phyloP scores from a whole-genome alignment of 768 basidiomycete species.

The Mycena indigotica region DNA sequence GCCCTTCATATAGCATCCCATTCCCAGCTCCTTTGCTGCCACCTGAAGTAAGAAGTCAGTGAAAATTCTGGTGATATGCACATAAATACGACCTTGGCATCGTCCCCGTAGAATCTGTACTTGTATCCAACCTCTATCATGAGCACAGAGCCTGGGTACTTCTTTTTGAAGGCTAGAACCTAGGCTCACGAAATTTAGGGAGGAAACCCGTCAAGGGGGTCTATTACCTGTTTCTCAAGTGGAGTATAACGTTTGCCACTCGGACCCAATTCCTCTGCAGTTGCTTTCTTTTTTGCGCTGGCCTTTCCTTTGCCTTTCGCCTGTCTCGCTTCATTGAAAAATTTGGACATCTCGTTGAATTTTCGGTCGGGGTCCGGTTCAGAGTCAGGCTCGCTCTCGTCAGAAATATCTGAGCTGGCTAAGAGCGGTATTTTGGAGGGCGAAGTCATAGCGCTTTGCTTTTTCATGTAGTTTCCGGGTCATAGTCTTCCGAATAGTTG shows the following conservation, averaged over 20 bases:
- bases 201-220: not conserved
- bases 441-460: not conserved
- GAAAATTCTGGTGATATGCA: too few relatives aligned
- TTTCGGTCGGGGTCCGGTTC: slow-evolving; percentile 46
- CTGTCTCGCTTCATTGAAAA: slow-evolving; percentile 44
- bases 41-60: slow-evolving; percentile 42
- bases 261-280: slow-evolving; percentile 55
- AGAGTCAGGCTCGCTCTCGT: slow-evolving; percentile 29
- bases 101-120: slow-evolving; percentile 80
- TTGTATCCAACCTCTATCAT: slow-evolving; percentile 88
- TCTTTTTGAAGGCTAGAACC: slow-evolving; percentile 62
- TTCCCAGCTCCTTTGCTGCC: slow-evolving; percentile 76
- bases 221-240: slow-evolving; percentile 67
- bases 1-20: slow-evolving; percentile 69
- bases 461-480: not conserved
- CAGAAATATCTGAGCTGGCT: not conserved
- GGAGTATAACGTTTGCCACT: slow-evolving; percentile 75
- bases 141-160: slow-evolving; percentile 66
- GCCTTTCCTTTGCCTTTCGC: slow-evolving; percentile 23
- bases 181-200: slow-evolving; percentile 24
- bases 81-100: slow-evolving; percentile 71
- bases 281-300: slow-evolving; percentile 38
- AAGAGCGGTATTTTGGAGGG: not conserved
- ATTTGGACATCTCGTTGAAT: slow-evolving; percentile 49
- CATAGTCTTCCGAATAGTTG: not conserved